These are phyloP conservation scores for Cutaneotrichosporon arboriforme DNA, from an alignment of 1,284 basidiomycete genomes.

Conservation along the genomic window DNA sequence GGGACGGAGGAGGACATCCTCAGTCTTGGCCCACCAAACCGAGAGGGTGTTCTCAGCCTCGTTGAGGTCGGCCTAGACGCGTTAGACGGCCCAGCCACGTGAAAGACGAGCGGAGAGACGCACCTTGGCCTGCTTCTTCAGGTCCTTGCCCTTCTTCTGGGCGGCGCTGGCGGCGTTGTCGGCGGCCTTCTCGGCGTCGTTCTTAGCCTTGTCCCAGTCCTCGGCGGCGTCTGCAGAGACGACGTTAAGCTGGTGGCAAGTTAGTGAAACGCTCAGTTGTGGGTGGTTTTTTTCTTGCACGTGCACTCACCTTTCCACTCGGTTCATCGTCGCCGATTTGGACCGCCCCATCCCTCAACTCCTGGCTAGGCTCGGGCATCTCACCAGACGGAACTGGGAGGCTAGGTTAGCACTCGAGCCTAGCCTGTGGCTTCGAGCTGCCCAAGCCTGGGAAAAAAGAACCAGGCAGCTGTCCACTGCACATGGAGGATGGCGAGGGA, in stretches of 20 bases:
- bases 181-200: constrained; percentile 14
- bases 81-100: constrained; percentile 32
- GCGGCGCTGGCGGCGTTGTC: constrained; percentile 52
- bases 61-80: constrained; percentile 43
- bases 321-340: constrained; percentile 20
- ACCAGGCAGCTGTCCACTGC: not conserved
- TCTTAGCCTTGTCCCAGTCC: constrained; percentile 18
- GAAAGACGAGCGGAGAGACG: too few species aligned
- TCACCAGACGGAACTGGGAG: constrained; percentile 29
- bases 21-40: constrained; percentile 57
- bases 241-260: constrained; percentile 3
- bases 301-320: not conserved
- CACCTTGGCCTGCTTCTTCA: constrained; percentile 49
- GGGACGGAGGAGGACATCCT: constrained; percentile 61
- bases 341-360: constrained; percentile 34
- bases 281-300: not conserved
- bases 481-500: not conserved
- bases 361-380: constrained; percentile 45
- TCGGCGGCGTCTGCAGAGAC: constrained; percentile 9
- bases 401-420: constrained; percentile 1
- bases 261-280: not conserved
- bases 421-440: not conserved
- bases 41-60: constrained; percentile 56
- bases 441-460: not conserved
- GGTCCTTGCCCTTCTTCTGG: constrained; percentile 45